phyloP scores from a whole-genome alignment of 768 basidiomycete species.

The Leccinum barrowsii region DNA sequence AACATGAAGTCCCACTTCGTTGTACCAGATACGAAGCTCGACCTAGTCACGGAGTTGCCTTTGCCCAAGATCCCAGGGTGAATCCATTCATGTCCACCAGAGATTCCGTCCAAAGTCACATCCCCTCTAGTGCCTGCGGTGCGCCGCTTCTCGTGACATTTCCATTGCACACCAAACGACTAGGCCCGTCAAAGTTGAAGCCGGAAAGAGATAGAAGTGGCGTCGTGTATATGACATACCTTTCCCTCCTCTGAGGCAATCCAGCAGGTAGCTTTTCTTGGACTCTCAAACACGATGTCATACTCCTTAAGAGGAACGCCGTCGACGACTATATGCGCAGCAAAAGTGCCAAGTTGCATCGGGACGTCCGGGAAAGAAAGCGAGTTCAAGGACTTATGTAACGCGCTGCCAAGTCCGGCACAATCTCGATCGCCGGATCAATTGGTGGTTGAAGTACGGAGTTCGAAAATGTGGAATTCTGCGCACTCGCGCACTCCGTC shows the following conservation, averaged over 20 bases:
- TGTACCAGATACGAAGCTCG: neutral
- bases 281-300: neutral
- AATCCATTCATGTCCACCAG: neutral
- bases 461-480: too few species aligned
- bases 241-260: neutral
- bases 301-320: neutral
- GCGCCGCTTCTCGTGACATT: neutral
- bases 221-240: neutral
- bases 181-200: neutral
- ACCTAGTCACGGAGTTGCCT: neutral
- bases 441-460: too few species aligned
- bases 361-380: neutral
- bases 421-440: too few species aligned
- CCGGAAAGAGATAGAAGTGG: neutral
- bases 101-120: neutral
- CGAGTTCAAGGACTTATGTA: too few species aligned
- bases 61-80: neutral
- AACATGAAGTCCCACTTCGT: neutral
- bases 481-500: too few species aligned
- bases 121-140: neutral
- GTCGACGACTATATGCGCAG: neutral
- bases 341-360: neutral
- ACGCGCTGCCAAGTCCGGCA: too few species aligned
- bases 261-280: neutral
- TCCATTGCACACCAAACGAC: neutral